phyloP scores from a whole-genome alignment of 2,329 filamentous ascomycete species.

The Phaeophleospora eucalypticola region DNA sequence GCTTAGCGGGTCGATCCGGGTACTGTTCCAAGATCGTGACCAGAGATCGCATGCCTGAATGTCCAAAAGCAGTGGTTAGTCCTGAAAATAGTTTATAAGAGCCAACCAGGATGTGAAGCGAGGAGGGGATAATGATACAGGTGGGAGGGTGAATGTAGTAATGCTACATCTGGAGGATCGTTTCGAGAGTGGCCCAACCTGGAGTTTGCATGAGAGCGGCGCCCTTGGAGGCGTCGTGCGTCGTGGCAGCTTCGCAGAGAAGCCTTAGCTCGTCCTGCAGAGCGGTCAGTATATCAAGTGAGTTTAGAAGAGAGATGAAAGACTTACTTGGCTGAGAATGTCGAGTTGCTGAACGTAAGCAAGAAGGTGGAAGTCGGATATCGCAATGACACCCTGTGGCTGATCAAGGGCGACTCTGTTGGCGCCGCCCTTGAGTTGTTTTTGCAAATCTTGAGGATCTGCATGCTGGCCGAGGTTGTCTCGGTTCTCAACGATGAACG shows the following conservation, averaged over 20 bases:
- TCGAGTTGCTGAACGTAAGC: slow-evolving; percentile 77
- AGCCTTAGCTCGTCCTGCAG: slow-evolving; percentile 80
- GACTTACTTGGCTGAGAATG: slow-evolving; percentile 73
- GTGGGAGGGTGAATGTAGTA: slow-evolving; percentile 8
- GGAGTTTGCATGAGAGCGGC: slow-evolving; percentile 79
- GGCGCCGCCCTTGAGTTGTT: slow-evolving; percentile 60
- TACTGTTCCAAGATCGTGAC: slow-evolving; percentile 91
- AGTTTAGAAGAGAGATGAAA: neutral
- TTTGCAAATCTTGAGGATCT: slow-evolving; percentile 66
- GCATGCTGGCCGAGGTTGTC: slow-evolving; percentile 81
- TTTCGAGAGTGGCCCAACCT: slow-evolving; percentile 92
- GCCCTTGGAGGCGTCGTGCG: slow-evolving; percentile 74
- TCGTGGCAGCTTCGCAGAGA: slow-evolving; percentile 77
- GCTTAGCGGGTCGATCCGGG: slow-evolving; percentile 80
- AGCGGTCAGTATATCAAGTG: slow-evolving; percentile 15
- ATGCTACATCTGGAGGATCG: slow-evolving; percentile 61
- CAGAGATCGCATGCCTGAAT: slow-evolving; percentile 46
- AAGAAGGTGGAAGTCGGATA: slow-evolving; percentile 95
- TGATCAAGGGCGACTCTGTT: slow-evolving; percentile 51
- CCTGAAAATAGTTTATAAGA: slow-evolving; percentile 6
- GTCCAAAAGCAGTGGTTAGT: slow-evolving; percentile 23
- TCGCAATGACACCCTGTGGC: slow-evolving; percentile 59
- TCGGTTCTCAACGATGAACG: slow-evolving; percentile 88
- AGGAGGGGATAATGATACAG: slow-evolving; percentile 2
- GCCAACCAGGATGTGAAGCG: slow-evolving; percentile 6